Base-by-base conservation (phyloP, 2,329 filamentous ascomycete genomes). In the Aureobasidium musti region DNA sequence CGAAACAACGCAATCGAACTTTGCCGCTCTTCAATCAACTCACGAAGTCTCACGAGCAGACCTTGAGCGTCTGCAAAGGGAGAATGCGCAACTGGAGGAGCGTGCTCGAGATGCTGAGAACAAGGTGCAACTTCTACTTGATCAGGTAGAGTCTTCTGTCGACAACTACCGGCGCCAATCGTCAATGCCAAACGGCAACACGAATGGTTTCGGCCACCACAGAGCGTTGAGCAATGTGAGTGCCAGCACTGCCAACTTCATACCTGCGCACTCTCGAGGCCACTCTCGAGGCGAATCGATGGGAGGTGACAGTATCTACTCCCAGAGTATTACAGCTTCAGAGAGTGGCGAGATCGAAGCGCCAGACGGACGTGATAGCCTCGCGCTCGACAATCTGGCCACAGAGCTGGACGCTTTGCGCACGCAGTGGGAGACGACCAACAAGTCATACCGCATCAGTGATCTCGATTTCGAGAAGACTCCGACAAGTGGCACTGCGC, bases 401-500 rank as follows among this genome's bases (percentile, higher is more conserved):
- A 92, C 87, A 69, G 66, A 99, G 80, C 87, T 99, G 8, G 95
- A 99, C 76, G 90, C 91, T 14, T 83, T 99, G 56, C 87, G 94
- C 63, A 91, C 84, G 63, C 93, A 97, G 73, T 99, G 95, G 95
- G 92, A 98, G 79, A 91, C 89, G 45, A 97, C 92, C 14, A 97
- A 94, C 80, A 95, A 96, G 78, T 96, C 91, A 73, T 97, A 98
- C 77, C 89, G 95, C 28, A 81, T 97, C 52, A 96, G 91, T 78
- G 93, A 89, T 74, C 49, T 57, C 23, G 64, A 66, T 7, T 66
- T 59, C n/a, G 64, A 66, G 10, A 66, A 66, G 54, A 66, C 64
- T 17, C 64, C 64, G 5, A 66, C 64, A 19, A 23, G 41, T 53
- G 64, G 64, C 11, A 66, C 64, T 5, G 64, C 64, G 23, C 54